These are phyloP conservation scores for Leccinum subgranulosum DNA, from an alignment of 768 basidiomycete species.

Conservation along the genomic window DNA sequence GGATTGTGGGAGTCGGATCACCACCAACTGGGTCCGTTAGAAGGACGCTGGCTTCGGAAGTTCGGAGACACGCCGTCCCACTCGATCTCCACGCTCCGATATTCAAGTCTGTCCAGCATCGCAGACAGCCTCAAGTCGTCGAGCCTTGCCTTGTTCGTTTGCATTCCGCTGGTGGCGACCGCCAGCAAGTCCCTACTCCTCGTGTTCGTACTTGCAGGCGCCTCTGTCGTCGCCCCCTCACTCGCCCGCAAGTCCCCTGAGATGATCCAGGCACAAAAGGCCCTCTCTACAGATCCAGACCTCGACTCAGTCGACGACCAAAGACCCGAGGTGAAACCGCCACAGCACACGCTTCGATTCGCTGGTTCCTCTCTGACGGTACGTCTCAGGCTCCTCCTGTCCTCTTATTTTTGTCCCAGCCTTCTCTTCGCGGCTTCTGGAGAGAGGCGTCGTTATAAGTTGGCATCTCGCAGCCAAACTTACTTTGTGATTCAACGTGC, in stretches of 20 bases:
- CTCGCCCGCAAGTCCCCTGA: slow-evolving; percentile 63
- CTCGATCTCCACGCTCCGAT: no score
- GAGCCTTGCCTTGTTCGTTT: not conserved
- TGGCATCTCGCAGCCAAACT: no score
- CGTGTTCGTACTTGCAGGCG: slow-evolving; percentile 68
- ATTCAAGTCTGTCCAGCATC: slow-evolving; percentile 59
- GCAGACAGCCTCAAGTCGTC: slow-evolving; percentile 71
- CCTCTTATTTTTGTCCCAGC: not conserved
- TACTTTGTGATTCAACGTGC: slow-evolving; percentile 35
- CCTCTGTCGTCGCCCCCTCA: slow-evolving; percentile 64
- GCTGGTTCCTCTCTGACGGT: slow-evolving; percentile 93
- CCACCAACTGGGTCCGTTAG: no score
- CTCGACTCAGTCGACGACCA: slow-evolving; percentile 26
- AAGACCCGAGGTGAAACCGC: slow-evolving; percentile 60
- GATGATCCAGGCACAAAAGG: slow-evolving; percentile 40
- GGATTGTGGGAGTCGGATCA: no score
- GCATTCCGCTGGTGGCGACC: slow-evolving; percentile 44
- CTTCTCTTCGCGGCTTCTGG: not conserved
- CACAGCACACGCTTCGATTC: slow-evolving; percentile 88
- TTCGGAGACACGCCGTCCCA: no score
- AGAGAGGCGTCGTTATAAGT: no score
- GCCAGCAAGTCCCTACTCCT: slow-evolving; percentile 73
- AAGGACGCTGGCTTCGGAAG: no score
- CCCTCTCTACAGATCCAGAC: not conserved
- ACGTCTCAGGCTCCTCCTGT: slow-evolving; percentile 15